Evolutionary conservation across 306 rosid species (phyloP).

Genomic region (Acacia confusa): DNA sequence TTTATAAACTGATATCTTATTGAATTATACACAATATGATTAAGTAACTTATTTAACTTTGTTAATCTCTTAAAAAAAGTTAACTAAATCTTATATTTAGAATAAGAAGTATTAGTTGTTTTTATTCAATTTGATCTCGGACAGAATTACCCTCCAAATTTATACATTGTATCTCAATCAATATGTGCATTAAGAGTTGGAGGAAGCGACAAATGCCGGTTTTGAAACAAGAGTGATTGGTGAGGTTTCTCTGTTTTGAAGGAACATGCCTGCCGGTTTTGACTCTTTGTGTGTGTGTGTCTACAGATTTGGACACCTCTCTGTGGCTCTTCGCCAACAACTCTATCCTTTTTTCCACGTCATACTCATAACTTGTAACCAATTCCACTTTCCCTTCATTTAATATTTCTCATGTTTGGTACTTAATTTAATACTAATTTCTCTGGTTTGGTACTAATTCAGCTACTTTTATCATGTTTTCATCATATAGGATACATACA

Average conservation of each 20-base stretch:
- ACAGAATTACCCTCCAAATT: too few species aligned
- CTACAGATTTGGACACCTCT: constrained; percentile 27
- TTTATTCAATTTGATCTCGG: too few species aligned
- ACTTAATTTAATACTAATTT: not conserved
- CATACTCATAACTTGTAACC: not conserved
- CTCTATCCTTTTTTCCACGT: constrained; percentile 1
- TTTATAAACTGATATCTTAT: too few species aligned
- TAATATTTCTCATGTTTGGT: not conserved
- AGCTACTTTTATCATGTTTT: not conserved
- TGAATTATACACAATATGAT: too few species aligned
- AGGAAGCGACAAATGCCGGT: not conserved
- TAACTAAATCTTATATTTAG: too few species aligned
- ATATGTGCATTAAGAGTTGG: not conserved
- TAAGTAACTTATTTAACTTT: too few species aligned
- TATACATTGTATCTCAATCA: not conserved
- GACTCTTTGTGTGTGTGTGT: not conserved
- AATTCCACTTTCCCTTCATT: constrained; percentile 26
- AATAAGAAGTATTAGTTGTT: too few species aligned
- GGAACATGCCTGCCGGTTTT: not conserved
- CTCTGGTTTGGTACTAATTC: constrained; percentile 21
- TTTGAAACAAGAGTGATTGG: constrained; percentile 9
- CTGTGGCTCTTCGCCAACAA: not conserved
- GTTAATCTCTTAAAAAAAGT: too few species aligned
- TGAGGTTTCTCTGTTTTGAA: constrained; percentile 14
- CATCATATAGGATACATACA: not conserved